Evolutionary conservation across 306 rosid genomes (phyloP).

Genomic region (Quercus alba): DNA sequence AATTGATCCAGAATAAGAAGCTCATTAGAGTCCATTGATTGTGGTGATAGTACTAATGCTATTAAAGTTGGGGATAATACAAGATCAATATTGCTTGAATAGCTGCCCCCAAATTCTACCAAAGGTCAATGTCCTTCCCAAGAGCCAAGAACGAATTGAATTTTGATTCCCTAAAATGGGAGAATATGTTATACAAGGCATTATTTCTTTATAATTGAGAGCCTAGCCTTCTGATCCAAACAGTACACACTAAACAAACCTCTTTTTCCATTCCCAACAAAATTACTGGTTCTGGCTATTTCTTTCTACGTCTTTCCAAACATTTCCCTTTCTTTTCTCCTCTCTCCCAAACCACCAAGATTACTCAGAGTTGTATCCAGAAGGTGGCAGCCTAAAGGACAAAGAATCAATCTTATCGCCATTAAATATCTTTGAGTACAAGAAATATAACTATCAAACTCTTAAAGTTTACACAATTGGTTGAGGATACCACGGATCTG

Average conservation of each 20-base stretch:
- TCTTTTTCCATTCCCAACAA: too few relatives aligned
- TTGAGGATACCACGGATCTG: too few relatives aligned
- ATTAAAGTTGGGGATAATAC: neutral
- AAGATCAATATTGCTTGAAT: neutral
- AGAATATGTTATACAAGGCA: neutral
- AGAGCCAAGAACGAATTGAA: neutral
- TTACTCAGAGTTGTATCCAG: neutral
- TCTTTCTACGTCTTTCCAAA: neutral
- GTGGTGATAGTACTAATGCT: neutral
- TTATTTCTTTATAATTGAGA: neutral
- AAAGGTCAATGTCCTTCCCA: neutral
- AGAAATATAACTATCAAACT: neutral
- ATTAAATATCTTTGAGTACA: too few relatives aligned
- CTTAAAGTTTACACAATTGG: too few relatives aligned
- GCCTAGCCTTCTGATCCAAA: too few relatives aligned
- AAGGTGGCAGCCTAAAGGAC: neutral
- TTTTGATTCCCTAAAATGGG: neutral
- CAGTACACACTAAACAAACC: too few relatives aligned
- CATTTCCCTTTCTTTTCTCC: neutral
- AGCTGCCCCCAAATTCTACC: neutral
- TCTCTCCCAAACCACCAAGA: neutral
- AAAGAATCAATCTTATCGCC: neutral
- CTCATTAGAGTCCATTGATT: neutral
- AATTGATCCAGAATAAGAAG: neutral
- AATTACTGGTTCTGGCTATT: neutral